Conservation (phyloP, 352 stramenopile species). For the Globisporangium mamillatum region DNA sequence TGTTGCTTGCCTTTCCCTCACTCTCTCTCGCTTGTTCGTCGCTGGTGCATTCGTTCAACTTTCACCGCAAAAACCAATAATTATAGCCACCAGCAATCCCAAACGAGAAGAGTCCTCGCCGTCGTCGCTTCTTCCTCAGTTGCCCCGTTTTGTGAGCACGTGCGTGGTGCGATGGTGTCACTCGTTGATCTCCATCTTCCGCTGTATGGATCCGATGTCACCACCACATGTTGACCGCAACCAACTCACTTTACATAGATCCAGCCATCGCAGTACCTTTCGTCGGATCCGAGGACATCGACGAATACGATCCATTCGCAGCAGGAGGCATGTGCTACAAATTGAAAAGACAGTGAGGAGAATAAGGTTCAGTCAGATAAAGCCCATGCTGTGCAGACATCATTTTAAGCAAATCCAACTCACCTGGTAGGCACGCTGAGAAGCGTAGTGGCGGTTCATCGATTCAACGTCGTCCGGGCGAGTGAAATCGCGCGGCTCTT, state of each 20-base stretch:
- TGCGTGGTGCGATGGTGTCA: not conserved
- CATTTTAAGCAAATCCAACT: not conserved
- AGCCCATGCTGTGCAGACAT: not conserved
- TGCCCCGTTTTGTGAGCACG: not conserved
- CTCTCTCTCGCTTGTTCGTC: conserved; percentile 9
- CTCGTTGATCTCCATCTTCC: not conserved
- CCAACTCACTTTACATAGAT: conserved; percentile 39
- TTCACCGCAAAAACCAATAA: conserved; percentile 17
- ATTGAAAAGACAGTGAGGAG: not conserved
- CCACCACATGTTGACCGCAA: not conserved
- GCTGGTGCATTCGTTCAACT: conserved; percentile 14
- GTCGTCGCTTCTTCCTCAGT: not conserved
- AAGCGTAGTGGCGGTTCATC: conserved; percentile 79
- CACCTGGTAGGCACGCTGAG: conserved; percentile 79
- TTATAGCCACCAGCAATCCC: conserved; percentile 11
- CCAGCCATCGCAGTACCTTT: conserved; percentile 77
- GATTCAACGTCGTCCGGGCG: conserved; percentile 64
- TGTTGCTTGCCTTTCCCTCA: not conserved
- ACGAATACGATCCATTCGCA: conserved; percentile 54
- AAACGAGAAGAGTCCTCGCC: conserved; percentile 4
- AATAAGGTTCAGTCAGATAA: not conserved
- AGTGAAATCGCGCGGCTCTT: conserved; percentile 70
- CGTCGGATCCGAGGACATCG: conserved; percentile 62
- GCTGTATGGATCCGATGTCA: not conserved
- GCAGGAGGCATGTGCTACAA: conserved; percentile 68